phyloP scores from a whole-genome alignment of 192 early-diverging fungal species.

The Tieghemiomyces parasiticus region DNA sequence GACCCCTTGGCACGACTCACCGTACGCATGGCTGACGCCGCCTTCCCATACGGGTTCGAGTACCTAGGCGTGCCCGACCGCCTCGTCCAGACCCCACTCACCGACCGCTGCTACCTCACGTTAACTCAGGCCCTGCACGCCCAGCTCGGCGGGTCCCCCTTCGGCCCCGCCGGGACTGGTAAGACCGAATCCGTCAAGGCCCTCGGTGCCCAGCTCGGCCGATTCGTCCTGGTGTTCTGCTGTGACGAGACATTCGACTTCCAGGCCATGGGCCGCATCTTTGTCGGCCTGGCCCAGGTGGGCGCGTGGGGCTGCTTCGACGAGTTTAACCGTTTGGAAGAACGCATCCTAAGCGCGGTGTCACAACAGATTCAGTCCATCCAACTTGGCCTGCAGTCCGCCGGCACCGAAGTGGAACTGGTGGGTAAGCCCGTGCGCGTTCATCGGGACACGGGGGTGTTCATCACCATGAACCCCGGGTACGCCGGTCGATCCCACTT shows the following conservation, averaged over 20 bases:
- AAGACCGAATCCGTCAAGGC: constrained; percentile 99
- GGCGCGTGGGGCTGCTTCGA: constrained; percentile 99
- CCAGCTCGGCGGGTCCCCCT: constrained; percentile 90
- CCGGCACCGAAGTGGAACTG: constrained; percentile 73
- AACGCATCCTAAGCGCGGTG: constrained; percentile 95
- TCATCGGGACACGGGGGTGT: constrained; percentile 84
- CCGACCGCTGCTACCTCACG: constrained; percentile 97
- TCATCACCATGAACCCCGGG: constrained; percentile 99
- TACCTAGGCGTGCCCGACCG: constrained; percentile 95
- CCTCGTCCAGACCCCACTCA: constrained; percentile 96
- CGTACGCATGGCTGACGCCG: constrained; percentile 86
- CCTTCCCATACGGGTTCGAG: constrained; percentile 94
- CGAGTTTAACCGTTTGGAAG: constrained; percentile 98
- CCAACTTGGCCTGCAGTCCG: constrained; percentile 73
- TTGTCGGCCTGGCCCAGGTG: constrained; percentile 95
- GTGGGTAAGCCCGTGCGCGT: constrained; percentile 77
- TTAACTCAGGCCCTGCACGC: constrained; percentile 91
- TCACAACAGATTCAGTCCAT: constrained; percentile 99
- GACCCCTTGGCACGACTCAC: constrained; percentile 55
- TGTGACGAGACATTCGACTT: constrained; percentile 99
- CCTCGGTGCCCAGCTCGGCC: constrained; percentile 82
- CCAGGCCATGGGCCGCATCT: constrained; percentile 99
- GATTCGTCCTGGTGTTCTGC: constrained; percentile 98
- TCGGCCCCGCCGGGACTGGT: constrained; percentile 97
- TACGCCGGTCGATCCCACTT: constrained; percentile 97